A percentile compares a stretch with the other conserved stretches of the same genome.
Conservation (phyloP, 176 grass and related monocot genomes). For the Chrysopogon serrulatus region DNA sequence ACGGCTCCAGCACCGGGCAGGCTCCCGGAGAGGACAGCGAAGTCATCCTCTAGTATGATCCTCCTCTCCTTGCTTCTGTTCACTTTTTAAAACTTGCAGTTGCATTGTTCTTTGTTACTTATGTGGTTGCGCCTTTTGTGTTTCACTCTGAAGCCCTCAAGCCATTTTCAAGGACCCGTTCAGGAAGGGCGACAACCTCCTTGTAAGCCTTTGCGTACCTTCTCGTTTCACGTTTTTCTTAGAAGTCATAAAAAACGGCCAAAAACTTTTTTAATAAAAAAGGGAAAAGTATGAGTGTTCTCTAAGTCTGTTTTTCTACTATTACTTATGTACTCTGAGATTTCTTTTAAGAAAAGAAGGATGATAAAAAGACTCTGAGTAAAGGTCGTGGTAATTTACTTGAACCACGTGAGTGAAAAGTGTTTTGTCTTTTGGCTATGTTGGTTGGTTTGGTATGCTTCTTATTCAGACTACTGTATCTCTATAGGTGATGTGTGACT, state of each 20-base stretch:
- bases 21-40: constrained; percentile 95
- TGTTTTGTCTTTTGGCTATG: not conserved
- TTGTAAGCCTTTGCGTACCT: constrained; percentile 45
- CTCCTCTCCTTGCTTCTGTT: not conserved
- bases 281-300: not conserved
- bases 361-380: not conserved
- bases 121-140: not conserved
- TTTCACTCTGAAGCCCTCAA: constrained; percentile 61
- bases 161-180: constrained; percentile 97
- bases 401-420: not conserved
- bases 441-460: not conserved
- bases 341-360: not conserved
- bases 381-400: not conserved
- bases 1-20: constrained; percentile 93
- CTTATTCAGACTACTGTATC: not conserved
- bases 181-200: constrained; percentile 92
- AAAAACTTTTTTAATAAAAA: not conserved
- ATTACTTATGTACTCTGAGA: not conserved
- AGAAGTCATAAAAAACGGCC: not conserved
- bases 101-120: constrained; percentile 16
- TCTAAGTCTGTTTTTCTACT: not conserved
- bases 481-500: constrained; percentile 90
- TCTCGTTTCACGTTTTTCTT: not conserved
- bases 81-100: not conserved
- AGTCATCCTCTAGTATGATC: constrained; percentile 93